These are phyloP conservation scores for Penicillium sp. DNA, from an alignment of 2,329 filamentous ascomycete species.

Conservation along the genomic window DNA sequence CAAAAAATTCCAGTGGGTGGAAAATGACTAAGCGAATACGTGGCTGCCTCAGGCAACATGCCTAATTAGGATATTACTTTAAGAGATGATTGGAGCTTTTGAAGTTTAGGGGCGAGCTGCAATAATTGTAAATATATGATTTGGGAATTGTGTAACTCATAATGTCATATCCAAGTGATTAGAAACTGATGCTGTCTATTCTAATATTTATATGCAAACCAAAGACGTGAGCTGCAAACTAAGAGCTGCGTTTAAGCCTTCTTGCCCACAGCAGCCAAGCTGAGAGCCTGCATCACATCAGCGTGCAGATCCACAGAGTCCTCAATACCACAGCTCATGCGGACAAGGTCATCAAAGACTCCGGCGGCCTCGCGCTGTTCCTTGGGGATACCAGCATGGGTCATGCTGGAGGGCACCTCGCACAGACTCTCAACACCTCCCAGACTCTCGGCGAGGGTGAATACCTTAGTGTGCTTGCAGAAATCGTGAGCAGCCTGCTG, in stretches of 20 bases:
- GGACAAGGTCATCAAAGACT: conserved; percentile 90
- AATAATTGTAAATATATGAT: background rate
- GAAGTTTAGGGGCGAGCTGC: background rate
- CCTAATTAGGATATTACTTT: background rate
- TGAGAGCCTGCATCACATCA: conserved; percentile 79
- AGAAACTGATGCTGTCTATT: conserved; percentile 1
- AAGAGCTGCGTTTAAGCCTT: conserved; percentile 39
- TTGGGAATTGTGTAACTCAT: background rate
- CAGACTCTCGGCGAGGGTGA: conserved; percentile 87
- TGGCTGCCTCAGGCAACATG: background rate
- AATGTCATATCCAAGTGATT: conserved; percentile 6
- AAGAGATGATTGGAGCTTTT: background rate
- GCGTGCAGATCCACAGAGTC: conserved; percentile 78
- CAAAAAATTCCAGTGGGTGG: conserved; percentile 18
- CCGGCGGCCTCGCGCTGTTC: conserved; percentile 89
- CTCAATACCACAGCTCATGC: conserved; percentile 91
- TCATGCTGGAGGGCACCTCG: conserved; percentile 94
- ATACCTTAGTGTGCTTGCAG: conserved; percentile 84
- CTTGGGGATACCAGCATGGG: conserved; percentile 88
- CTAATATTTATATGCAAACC: conserved; percentile 2
- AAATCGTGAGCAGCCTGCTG: conserved; percentile 83
- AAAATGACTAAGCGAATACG: conserved; percentile 13
- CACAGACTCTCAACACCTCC: conserved; percentile 90
- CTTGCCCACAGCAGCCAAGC: conserved; percentile 61
- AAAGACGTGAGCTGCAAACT: background rate